Percentiles rank a stretch among this genome's conserved stretches.
Evolutionary conservation across 768 basidiomycete genomes (phyloP).

Genomic region (Dacryopinax primogenitus): DNA sequence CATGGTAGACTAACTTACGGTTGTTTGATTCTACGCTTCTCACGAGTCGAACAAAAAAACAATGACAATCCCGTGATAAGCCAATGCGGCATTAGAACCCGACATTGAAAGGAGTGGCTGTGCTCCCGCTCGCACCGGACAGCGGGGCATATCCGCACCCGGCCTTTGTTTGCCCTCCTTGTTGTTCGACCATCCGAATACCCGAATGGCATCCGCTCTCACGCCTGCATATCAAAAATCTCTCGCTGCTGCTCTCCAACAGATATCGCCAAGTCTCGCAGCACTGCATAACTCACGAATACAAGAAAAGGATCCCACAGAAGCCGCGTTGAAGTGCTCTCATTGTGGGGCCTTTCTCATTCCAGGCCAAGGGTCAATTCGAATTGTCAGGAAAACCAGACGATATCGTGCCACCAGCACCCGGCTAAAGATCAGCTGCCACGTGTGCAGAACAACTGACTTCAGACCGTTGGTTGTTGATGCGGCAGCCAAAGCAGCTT

Average conservation of each 20-base stretch:
- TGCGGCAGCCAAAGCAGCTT: not conserved
- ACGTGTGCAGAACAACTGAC: not conserved
- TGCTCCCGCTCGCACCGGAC: not conserved
- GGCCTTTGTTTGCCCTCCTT: not conserved
- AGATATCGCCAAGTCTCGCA: conserved; percentile 45
- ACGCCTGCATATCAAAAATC: conserved; percentile 14
- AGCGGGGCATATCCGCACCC: not conserved
- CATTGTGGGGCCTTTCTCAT: conserved; percentile 42
- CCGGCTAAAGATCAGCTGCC: not conserved
- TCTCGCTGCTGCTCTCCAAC: conserved; percentile 38
- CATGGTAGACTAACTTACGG: not conserved
- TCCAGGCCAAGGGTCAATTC: conserved; percentile 22
- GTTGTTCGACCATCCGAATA: not conserved
- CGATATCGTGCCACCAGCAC: not conserved
- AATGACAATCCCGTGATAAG: not conserved
- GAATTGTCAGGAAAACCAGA: not conserved
- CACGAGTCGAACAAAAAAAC: not conserved
- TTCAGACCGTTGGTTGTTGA: not conserved
- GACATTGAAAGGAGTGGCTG: not conserved
- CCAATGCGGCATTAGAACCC: not conserved
- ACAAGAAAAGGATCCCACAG: conserved; percentile 20
- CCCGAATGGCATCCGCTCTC: not conserved
- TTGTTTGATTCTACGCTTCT: not conserved
- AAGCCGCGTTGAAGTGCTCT: conserved; percentile 31
- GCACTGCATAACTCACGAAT: conserved; percentile 39